Percentiles rank a stretch among this genome's conserved stretches.
These are phyloP conservation scores for Capsicum baccatum DNA, from an alignment of 257 asterid genomes.

Conservation along the genomic window DNA sequence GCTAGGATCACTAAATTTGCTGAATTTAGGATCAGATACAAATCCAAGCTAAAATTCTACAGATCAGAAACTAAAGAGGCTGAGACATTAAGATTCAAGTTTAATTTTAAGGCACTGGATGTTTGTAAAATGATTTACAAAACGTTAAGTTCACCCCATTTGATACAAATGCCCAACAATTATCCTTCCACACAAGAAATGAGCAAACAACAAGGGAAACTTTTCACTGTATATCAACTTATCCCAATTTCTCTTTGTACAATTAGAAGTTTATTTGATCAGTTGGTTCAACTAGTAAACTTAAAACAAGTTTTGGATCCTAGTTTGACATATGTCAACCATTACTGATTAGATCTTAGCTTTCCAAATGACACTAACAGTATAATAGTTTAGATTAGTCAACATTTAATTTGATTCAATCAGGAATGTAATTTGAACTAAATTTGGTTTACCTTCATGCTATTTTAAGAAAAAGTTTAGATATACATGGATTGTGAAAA, in stretches of 20 bases:
- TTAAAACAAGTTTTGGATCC: conserved; percentile 16
- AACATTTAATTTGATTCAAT: background rate
- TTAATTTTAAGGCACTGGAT: conserved; percentile 4
- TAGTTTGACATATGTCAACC: background rate
- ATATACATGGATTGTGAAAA: background rate
- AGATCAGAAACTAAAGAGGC: background rate
- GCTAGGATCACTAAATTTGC: background rate
- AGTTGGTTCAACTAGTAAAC: background rate
- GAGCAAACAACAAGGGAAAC: conserved; percentile 13
- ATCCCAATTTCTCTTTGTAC: background rate
- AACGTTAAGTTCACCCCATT: background rate
- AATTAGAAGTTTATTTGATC: background rate
- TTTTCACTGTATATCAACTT: background rate
- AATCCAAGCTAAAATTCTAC: conserved; percentile 14
- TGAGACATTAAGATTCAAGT: conserved; percentile 3
- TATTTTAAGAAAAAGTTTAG: background rate
- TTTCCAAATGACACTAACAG: conserved; percentile 4
- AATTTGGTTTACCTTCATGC: background rate
- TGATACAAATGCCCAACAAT: background rate
- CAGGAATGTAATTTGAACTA: background rate
- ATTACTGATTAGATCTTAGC: background rate
- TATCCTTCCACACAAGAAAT: conserved; percentile 10
- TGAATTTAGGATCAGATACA: conserved; percentile 18
- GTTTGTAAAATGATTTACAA: conserved; percentile 18
- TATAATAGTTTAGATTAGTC: background rate